Evolutionary conservation across 2,329 filamentous ascomycete genomes (phyloP).

Genomic region (Dryadomyces quercus-mongolicae): DNA sequence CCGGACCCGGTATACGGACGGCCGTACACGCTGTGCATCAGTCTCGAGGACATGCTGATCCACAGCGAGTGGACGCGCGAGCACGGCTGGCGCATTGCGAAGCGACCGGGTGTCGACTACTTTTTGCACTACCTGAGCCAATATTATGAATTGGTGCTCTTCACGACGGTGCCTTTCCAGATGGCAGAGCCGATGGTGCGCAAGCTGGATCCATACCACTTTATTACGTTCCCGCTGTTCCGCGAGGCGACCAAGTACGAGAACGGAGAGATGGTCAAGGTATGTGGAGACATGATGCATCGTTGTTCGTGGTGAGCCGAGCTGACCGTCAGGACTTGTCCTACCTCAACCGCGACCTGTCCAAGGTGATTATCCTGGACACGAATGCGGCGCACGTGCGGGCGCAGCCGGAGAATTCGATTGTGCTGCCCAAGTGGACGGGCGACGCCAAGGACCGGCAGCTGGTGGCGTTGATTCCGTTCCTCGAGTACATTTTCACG

Average conservation of each 20-base stretch:
- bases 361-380: slow-evolving; percentile 90
- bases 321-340: slow-evolving; percentile 62
- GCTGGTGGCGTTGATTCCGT: slow-evolving; percentile 81
- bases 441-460: slow-evolving; percentile 74
- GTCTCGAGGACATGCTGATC: slow-evolving; percentile 84
- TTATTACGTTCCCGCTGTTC: slow-evolving; percentile 91
- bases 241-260: slow-evolving; percentile 96
- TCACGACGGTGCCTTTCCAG: slow-evolving; percentile 76
- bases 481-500: slow-evolving; percentile 92
- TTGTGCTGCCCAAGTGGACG: slow-evolving; percentile 81
- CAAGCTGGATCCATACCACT: slow-evolving; percentile 89
- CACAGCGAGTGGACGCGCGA: slow-evolving; percentile 92
- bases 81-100: slow-evolving; percentile 89
- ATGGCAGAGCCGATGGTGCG: slow-evolving; percentile 79
- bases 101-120: slow-evolving; percentile 91
- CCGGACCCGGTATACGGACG: slow-evolving; percentile 67
- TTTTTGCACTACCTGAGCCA: slow-evolving; percentile 94
- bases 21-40: slow-evolving; percentile 86
- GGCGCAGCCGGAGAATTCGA: slow-evolving; percentile 91
- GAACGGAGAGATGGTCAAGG: slow-evolving; percentile 93
- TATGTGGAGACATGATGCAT: slow-evolving; percentile 21
- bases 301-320: background rate
- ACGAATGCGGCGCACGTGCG: slow-evolving; percentile 72
- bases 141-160: slow-evolving; percentile 96
- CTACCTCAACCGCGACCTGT: slow-evolving; percentile 90